Conservation (phyloP, 1,284 basidiomycete genomes). For the Filobasidium uniguttulatum region DNA sequence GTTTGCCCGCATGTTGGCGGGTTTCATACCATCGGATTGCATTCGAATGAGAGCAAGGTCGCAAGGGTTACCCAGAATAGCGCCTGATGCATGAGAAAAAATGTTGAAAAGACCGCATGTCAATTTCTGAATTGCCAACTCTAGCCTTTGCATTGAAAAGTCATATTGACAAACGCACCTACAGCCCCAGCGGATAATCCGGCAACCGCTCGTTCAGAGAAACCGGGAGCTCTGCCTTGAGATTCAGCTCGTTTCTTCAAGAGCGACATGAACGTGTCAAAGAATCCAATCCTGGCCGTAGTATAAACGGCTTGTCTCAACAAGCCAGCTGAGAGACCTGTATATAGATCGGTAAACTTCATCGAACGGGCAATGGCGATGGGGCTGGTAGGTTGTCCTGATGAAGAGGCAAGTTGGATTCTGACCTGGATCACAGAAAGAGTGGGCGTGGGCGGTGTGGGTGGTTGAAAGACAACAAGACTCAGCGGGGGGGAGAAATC, state of each 20-base stretch:
- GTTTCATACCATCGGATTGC: constrained; percentile 16
- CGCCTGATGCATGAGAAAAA: no score
- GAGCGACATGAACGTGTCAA: constrained; percentile 14
- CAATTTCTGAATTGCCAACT: neutral
- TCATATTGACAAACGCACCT: constrained; percentile 4
- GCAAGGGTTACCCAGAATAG: constrained; percentile 13
- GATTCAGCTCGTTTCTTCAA: constrained; percentile 5
- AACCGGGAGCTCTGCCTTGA: constrained; percentile 9
- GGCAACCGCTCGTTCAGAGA: constrained; percentile 12
- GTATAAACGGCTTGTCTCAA: constrained; percentile 16
- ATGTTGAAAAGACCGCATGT: no score
- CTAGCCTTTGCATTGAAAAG: neutral
- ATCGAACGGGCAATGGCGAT: constrained; percentile 11
- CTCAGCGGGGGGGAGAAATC: neutral
- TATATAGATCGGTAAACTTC: constrained; percentile 9
- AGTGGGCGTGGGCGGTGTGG: no score
- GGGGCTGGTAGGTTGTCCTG: constrained; percentile 3
- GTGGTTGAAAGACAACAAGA: neutral
- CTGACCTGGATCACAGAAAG: constrained; percentile 3
- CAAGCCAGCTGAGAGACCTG: constrained; percentile 14
- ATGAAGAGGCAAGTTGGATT: constrained; percentile 9
- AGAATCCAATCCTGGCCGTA: constrained; percentile 13
- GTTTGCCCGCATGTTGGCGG: constrained; percentile 11
- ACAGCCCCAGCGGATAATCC: constrained; percentile 14
- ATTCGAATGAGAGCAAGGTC: constrained; percentile 15